Evolutionary conservation across 1,139 yeast species (phyloP).

Genomic region (Magnusiomyces tetraspermus): DNA sequence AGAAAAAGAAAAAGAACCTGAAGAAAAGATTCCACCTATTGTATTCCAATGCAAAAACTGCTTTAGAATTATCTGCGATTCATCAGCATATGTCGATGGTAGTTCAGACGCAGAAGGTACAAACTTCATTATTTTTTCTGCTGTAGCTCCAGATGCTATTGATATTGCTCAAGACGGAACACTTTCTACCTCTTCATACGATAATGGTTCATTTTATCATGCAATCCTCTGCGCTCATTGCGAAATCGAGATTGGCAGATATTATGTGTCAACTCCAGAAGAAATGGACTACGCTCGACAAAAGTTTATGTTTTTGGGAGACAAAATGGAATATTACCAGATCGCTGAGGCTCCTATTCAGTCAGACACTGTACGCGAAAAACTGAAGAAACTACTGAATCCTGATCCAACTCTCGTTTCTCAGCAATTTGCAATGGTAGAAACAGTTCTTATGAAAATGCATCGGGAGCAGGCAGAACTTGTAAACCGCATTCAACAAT

Average conservation of each 20-base stretch:
- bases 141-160: conserved; percentile 10
- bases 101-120: conserved; percentile 8
- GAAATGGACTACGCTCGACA: conserved; percentile 13
- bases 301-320: conserved; percentile 6
- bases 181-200: conserved; percentile 1
- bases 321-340: conserved; percentile 8
- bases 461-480: background rate
- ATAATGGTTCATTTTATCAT: conserved; percentile 9
- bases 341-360: conserved; percentile 1
- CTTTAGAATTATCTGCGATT: conserved; percentile 9
- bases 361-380: conserved; percentile 2
- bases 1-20: too few species aligned
- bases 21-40: background rate
- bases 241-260: conserved; percentile 5
- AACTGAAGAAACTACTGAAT: conserved; percentile 5
- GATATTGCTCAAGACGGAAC: background rate
- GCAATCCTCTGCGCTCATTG: conserved; percentile 8
- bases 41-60: conserved; percentile 13
- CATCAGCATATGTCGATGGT: conserved; percentile 9
- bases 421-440: conserved; percentile 11
- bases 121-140: conserved; percentile 7
- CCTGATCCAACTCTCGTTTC: conserved; percentile 9
- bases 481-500: background rate
- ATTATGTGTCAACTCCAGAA: conserved; percentile 10
- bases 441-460: conserved; percentile 8